Evolutionary conservation across 495 filamentous ascomycete species (phyloP).

Genomic region (Aspergillus funiculosus): DNA sequence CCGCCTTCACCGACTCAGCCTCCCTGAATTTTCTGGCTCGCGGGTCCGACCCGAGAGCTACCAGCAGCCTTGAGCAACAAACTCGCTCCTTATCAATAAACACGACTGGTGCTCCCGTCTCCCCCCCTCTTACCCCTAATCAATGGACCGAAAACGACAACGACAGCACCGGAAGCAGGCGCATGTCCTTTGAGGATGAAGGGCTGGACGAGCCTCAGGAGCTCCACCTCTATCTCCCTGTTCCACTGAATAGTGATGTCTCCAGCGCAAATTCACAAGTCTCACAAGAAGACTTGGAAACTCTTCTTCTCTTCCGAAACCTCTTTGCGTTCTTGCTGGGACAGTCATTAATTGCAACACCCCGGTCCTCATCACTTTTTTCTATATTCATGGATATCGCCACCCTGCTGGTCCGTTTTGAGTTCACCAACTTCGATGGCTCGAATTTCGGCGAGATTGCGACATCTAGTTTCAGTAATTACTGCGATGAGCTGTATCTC

Average conservation of each 20-base stretch:
- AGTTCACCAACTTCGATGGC: constrained; percentile 75
- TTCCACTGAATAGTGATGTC: constrained; percentile 46
- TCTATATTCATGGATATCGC: constrained; percentile 67
- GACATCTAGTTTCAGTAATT: constrained; percentile 66
- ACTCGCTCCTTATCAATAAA: constrained; percentile 37
- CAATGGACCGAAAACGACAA: constrained; percentile 39
- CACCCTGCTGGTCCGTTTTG: constrained; percentile 60
- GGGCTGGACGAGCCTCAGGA: constrained; percentile 43
- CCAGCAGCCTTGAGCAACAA: constrained; percentile 31
- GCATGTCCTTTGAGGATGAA: constrained; percentile 40
- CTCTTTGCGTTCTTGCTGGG: constrained; percentile 83
- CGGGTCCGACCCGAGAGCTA: constrained; percentile 45
- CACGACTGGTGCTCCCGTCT: constrained; percentile 35
- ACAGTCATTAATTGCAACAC: constrained; percentile 74
- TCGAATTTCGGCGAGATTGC: constrained; percentile 79
- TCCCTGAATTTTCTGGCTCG: constrained; percentile 64
- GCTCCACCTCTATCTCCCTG: constrained; percentile 66
- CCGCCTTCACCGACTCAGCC: constrained; percentile 63
- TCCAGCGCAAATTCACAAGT: constrained; percentile 34
- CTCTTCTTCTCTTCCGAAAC: constrained; percentile 74
- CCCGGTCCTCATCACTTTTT: constrained; percentile 61
- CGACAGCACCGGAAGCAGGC: constrained; percentile 39
- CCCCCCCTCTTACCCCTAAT: constrained; percentile 34
- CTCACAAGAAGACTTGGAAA: constrained; percentile 55
- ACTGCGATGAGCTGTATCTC: constrained; percentile 67